These are phyloP conservation scores for Scheffersomyces insectosa DNA, from an alignment of 1,139 yeast genomes.

Conservation along the genomic window DNA sequence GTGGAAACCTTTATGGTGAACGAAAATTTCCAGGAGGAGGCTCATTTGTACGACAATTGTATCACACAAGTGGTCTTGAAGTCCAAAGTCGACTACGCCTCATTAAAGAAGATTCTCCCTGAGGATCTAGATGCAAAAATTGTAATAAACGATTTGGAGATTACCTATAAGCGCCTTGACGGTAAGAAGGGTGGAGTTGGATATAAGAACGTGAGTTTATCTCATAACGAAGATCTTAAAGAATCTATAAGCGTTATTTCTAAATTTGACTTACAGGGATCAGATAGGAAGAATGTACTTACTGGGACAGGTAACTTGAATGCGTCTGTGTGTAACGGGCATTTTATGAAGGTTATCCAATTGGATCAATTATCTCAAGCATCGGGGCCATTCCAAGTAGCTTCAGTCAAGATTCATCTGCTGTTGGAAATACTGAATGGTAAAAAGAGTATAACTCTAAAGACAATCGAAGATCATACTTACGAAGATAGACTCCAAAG, in stretches of 20 bases:
- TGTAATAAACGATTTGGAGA: no score
- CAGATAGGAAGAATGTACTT: neutral
- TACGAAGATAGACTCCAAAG: neutral
- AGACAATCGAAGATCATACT: neutral
- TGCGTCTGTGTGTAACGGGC: neutral
- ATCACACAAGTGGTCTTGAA: constrained; percentile 16
- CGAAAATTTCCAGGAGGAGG: constrained; percentile 11
- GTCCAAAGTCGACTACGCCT: no score
- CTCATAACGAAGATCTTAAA: no score
- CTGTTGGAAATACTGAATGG: neutral
- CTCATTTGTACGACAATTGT: constrained; percentile 19
- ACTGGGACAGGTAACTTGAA: neutral
- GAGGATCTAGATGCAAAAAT: no score
- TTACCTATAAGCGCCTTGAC: no score
- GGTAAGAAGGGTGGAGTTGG: no score
- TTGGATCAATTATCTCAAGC: neutral
- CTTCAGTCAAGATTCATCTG: neutral
- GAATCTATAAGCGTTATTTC: neutral
- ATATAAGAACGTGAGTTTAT: no score
- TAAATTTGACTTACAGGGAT: neutral
- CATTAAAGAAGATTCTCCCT: no score
- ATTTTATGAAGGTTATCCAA: neutral
- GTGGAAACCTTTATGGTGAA: constrained; percentile 16
- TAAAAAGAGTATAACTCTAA: neutral
- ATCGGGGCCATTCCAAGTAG: neutral